A percentile compares a stretch with the other conserved stretches of the same genome.
These are phyloP conservation scores for Mycena indigotica DNA, from an alignment of 768 basidiomycete genomes.

Conservation along the genomic window DNA sequence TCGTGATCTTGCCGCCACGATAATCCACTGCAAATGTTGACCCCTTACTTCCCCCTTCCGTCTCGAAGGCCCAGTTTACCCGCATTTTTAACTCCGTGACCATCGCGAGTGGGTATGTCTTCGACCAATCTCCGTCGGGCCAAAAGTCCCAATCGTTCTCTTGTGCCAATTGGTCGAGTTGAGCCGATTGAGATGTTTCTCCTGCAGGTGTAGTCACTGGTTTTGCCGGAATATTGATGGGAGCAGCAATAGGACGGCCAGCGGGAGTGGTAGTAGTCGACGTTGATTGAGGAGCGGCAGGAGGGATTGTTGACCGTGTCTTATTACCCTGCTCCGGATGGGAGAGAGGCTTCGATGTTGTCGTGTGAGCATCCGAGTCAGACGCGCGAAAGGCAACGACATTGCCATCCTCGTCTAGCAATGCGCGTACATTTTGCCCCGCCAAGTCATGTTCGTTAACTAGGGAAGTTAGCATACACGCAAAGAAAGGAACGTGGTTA, in stretches of 20 bases:
- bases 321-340: background rate
- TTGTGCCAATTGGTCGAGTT: background rate
- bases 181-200: background rate
- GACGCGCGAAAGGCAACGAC: background rate
- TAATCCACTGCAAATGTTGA: background rate
- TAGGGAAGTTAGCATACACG: too few species aligned
- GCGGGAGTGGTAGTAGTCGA: background rate
- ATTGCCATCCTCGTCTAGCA: too few species aligned
- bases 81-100: background rate
- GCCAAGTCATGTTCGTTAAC: too few species aligned
- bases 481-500: too few species aligned
- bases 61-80: background rate
- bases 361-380: background rate
- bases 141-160: background rate
- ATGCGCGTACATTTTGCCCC: too few species aligned
- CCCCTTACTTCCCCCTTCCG: background rate
- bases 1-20: background rate
- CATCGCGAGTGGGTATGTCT: background rate
- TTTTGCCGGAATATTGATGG: background rate
- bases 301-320: background rate
- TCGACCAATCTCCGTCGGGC: background rate
- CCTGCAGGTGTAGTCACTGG: background rate
- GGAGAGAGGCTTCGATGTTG: background rate
- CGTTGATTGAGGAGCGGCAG: background rate
- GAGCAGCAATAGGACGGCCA: background rate